phyloP scores from a whole-genome alignment of 2,329 filamentous ascomycete species.

The Pseudocercospora crystallina region DNA sequence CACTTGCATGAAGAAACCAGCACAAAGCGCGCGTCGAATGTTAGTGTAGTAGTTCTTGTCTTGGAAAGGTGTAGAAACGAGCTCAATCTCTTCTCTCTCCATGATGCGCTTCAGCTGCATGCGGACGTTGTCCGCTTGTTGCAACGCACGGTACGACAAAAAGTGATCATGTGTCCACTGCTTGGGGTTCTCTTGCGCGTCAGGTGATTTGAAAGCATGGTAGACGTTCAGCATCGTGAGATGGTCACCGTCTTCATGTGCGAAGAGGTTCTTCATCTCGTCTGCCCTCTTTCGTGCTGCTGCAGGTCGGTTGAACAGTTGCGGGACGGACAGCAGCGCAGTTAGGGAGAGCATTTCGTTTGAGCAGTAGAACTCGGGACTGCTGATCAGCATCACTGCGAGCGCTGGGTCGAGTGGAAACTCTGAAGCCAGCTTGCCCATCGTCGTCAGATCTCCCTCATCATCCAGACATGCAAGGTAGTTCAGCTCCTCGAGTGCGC shows the following conservation, averaged over 20 bases:
- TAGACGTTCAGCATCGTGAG: conserved; percentile 96
- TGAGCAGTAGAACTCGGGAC: conserved; percentile 96
- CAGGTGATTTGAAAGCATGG: conserved; percentile 85
- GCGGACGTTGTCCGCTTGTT: conserved; percentile 92
- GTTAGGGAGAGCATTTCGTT: conserved; percentile 97
- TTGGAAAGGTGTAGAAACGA: conserved; percentile 85
- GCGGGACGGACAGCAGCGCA: conserved; percentile 87
- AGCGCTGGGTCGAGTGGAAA: conserved; percentile 93
- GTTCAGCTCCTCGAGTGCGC: conserved; percentile 94
- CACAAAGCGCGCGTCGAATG: conserved; percentile 85
- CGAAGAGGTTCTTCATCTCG: conserved; percentile 94
- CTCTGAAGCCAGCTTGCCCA: conserved; percentile 86
- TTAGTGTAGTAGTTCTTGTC: conserved; percentile 98
- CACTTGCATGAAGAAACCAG: conserved; percentile 99
- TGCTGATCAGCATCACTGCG: conserved; percentile 96
- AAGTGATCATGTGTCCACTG: conserved; percentile 98
- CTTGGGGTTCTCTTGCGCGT: conserved; percentile 70
- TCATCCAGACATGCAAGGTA: conserved; percentile 96
- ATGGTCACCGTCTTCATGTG: conserved; percentile 91
- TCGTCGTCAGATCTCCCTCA: conserved; percentile 83
- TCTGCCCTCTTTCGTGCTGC: conserved; percentile 86
- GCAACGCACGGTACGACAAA: conserved; percentile 81
- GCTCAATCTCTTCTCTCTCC: conserved; percentile 84
- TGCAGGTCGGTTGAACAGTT: conserved; percentile 87
- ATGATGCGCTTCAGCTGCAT: conserved; percentile 91